A percentile compares a stretch with the other conserved stretches of the same genome.
Conservation (phyloP, 495 filamentous ascomycete genomes). For the Penicillium parvum region DNA sequence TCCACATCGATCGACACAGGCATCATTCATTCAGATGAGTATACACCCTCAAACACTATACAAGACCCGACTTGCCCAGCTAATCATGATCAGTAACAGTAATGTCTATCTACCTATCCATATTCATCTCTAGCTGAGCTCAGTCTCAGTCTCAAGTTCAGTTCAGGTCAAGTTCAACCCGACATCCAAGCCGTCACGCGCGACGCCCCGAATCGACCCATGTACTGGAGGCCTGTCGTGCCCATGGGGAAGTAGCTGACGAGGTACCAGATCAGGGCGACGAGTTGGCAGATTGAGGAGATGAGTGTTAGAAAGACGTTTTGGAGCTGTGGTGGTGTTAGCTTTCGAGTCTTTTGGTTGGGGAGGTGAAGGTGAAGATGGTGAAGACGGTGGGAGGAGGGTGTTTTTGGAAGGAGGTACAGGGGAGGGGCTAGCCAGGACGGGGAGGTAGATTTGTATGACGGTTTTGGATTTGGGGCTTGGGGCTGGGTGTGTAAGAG, state of each 20-base stretch:
- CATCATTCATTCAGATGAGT: too few species aligned
- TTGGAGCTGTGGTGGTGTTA: constrained; percentile 56
- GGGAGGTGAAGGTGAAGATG: too few species aligned
- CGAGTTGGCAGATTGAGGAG: constrained; percentile 76
- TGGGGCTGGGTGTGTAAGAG: too few species aligned
- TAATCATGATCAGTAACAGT: too few species aligned
- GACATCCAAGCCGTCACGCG: constrained; percentile 87
- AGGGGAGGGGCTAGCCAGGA: not conserved
- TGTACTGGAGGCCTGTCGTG: constrained; percentile 78
- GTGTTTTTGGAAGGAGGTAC: constrained; percentile 7
- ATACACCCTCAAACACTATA: too few species aligned
- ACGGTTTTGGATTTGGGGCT: not conserved
- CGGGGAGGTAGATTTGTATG: not conserved
- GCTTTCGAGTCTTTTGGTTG: too few species aligned
- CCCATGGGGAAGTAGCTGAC: constrained; percentile 99
- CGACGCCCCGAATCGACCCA: constrained; percentile 77
- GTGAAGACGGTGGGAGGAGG: not conserved
- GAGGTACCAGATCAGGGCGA: constrained; percentile 84
- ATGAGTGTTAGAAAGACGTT: constrained; percentile 77
- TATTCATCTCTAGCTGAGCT: too few species aligned
- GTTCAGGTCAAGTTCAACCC: constrained; percentile 43
- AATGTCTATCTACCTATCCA: too few species aligned
- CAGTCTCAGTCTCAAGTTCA: too few species aligned
- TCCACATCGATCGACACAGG: too few species aligned
- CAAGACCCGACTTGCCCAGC: too few species aligned